Base-by-base conservation (phyloP, 495 filamentous ascomycete genomes). In the Penicillium paradoxum region DNA sequence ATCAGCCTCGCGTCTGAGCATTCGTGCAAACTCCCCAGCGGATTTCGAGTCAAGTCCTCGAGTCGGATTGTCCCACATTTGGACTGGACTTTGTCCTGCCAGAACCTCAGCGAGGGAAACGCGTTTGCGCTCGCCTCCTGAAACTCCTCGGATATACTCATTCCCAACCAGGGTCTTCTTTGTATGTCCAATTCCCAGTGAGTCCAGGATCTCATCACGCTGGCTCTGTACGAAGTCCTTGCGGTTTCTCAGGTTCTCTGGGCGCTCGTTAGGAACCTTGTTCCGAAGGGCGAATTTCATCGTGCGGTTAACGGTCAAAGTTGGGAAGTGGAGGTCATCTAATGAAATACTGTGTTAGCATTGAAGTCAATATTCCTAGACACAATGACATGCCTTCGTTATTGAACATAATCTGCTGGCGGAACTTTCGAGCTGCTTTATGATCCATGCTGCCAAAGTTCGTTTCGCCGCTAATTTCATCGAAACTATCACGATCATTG, bases 1-100 rank as follows among this genome's bases (percentile, higher is more conserved):
- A 45, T 88, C 81, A 1, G 85, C 85, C 48, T 84, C 80, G 4
- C 82, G 69, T 25, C 85, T 78, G 32, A 95, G 65, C 18, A 85
- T 82, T 56, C 79, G 82, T 44, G 82, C 82, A 55, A 91, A 93
- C 54, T 90, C 85, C n/a, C 89, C 71, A 10, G 89, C 89, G 33
- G 86, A 91, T 64, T 87, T 85, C 29, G 81, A 86, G 61, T 95
- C 89, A 13, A 95, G 63, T 53, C 89, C 89, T 54, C 89, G 75
- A 4, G 88, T 93, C 36, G 83, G 87, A 29, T 86, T 85, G 60
- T 92, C 89, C 89, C 89, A 95, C 73, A 88, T 87, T 60, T 90
- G 87, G n/a, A 95, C 73, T 3, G 85, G 84, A 21, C 82, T 84
- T 66, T 73, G 36, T 6, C 81, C 77, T 13, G 89, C 74, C 42